Conservation (phyloP, 768 basidiomycete species). For the Xerocomellus intermedius region DNA sequence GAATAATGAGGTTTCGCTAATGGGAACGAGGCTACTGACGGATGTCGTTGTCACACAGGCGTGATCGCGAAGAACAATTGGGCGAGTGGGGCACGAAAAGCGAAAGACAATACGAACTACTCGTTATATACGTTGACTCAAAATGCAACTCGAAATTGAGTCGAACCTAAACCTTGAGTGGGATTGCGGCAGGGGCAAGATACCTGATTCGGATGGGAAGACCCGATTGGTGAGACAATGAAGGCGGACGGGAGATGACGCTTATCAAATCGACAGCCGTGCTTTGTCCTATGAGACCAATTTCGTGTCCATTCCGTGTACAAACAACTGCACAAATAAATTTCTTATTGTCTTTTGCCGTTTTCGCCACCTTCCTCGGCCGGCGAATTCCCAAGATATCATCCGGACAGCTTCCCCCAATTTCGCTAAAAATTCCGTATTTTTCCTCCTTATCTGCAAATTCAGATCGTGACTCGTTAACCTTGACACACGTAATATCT, state of each 20-base stretch:
- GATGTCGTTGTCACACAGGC: constrained; percentile 51
- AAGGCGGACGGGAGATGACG: constrained; percentile 26
- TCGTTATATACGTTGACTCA: constrained; percentile 50
- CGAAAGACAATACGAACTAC: constrained; percentile 53
- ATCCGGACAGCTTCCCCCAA: constrained; percentile 18
- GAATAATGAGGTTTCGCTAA: constrained; percentile 44
- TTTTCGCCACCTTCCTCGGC: constrained; percentile 28
- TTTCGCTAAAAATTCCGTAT: constrained; percentile 33
- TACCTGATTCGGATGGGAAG: constrained; percentile 20
- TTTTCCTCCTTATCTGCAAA: constrained; percentile 34
- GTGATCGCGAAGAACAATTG: constrained; percentile 57
- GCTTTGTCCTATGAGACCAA: constrained; percentile 32
- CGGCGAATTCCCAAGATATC: constrained; percentile 36
- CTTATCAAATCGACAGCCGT: constrained; percentile 33
- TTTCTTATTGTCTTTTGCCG: constrained; percentile 47
- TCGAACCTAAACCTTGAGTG: constrained; percentile 30
- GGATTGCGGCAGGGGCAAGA: constrained; percentile 18
- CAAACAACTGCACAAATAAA: constrained; percentile 40
- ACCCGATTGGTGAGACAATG: constrained; percentile 35
- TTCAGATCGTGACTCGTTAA: constrained; percentile 33
- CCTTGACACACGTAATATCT: constrained; percentile 30
- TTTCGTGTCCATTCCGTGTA: constrained; percentile 41
- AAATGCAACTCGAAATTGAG: constrained; percentile 36
- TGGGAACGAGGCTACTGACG: constrained; percentile 42
- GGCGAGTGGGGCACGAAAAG: constrained; percentile 59